Evolutionary conservation across 805 yeast species (phyloP).

Genomic region (Candida insectalens): DNA sequence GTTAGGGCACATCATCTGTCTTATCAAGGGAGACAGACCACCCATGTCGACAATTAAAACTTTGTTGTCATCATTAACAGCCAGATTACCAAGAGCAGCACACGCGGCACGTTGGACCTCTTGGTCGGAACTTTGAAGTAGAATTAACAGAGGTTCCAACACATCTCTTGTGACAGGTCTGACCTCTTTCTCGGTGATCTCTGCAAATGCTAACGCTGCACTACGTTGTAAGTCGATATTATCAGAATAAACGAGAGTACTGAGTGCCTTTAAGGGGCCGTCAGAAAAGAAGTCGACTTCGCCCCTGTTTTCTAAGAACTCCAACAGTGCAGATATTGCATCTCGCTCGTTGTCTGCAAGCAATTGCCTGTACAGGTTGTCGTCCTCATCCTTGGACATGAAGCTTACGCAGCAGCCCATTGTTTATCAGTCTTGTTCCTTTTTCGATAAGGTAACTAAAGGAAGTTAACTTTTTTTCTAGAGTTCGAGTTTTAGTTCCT

Average conservation of each 20-base stretch:
- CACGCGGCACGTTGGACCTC: constrained; percentile 98
- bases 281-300: constrained; percentile 85
- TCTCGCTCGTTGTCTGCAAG: constrained; percentile 94
- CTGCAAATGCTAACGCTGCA: constrained; percentile 98
- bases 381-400: constrained; percentile 31
- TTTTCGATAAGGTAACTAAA: too few species aligned
- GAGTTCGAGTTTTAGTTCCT: too few species aligned
- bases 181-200: constrained; percentile 93
- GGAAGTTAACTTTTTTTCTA: too few species aligned
- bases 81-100: constrained; percentile 96
- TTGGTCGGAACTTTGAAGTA: constrained; percentile 78
- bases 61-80: constrained; percentile 93
- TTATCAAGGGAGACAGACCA: constrained; percentile 89
- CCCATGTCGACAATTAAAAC: constrained; percentile 95
- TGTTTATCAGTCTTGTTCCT: constrained; percentile 1
- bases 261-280: constrained; percentile 81
- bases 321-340: constrained; percentile 84
- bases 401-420: constrained; percentile 52
- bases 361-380: constrained; percentile 64
- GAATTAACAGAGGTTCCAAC: constrained; percentile 82
- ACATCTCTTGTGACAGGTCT: constrained; percentile 86
- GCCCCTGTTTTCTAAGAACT: constrained; percentile 78
- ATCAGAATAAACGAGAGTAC: constrained; percentile 89
- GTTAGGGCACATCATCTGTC: constrained; percentile 95
- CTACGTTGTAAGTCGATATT: constrained; percentile 91